Percentiles rank a stretch among this genome's conserved stretches.
Conservation (phyloP, 768 basidiomycete species). For the Daedaleopsis sinensis region DNA sequence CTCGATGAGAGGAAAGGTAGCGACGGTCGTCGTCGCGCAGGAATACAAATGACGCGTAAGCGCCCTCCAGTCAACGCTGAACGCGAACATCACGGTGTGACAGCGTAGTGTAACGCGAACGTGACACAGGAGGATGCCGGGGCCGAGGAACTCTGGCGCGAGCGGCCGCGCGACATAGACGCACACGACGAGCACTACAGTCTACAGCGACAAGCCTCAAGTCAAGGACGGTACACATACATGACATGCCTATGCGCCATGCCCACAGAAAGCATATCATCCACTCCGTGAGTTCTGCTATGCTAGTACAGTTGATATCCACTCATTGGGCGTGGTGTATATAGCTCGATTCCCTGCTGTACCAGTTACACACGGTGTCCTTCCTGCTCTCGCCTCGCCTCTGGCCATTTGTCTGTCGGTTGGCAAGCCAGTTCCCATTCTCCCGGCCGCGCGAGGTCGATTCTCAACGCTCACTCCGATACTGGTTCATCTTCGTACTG, state of each 20-base stretch:
- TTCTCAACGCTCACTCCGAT: constrained; percentile 63
- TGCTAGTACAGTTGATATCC: background rate
- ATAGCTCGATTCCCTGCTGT: constrained; percentile 73
- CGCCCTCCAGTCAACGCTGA: background rate
- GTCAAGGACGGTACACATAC: constrained; percentile 15
- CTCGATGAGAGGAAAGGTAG: background rate
- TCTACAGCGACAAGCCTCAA: constrained; percentile 2
- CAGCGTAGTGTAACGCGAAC: constrained; percentile 16
- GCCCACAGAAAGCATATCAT: constrained; percentile 36
- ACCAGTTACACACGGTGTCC: constrained; percentile 74
- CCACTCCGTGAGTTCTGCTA: constrained; percentile 25
- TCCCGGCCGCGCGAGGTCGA: constrained; percentile 70
- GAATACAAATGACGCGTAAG: background rate
- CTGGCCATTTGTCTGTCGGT: constrained; percentile 54
- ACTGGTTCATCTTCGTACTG: constrained; percentile 63
- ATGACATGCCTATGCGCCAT: constrained; percentile 36
- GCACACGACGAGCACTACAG: constrained; percentile 8
- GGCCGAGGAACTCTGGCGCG: constrained; percentile 1
- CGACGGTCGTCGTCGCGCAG: background rate
- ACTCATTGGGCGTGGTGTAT: background rate
- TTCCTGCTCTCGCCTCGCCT: constrained; percentile 78
- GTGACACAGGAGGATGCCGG: constrained; percentile 3
- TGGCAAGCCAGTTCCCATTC: constrained; percentile 66
- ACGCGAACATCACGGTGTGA: constrained; percentile 15
- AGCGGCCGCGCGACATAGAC: too few species aligned